Evolutionary conservation across 179 eudicot species (phyloP), one percentile per base, ranked within the genome.

Genomic region (Drosera spatulata): DNA sequence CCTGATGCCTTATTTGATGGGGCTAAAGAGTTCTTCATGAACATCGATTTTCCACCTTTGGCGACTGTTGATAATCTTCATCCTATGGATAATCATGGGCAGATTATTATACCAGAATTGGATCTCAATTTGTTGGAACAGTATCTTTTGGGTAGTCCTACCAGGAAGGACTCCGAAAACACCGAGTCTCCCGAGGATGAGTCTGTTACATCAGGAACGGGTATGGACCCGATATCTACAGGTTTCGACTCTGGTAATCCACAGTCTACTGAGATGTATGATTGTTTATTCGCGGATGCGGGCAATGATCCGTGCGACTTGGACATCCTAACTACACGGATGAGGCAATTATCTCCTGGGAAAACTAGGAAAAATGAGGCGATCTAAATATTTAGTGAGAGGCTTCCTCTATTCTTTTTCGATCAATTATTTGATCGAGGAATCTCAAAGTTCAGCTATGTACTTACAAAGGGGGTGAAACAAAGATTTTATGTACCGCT

Each of bases 141-240:
- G 67, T 79, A 74, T 66, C 79, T 84, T 68, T 69, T 78, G 50
- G 67, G 78, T 61, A 75, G 85, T 62, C 86, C 87, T 54, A 41
- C 22, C 11, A 58, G 71, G 42, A 77, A 76, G 56, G 61, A 53
- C 46, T 11, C 52, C 10, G 76, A 69, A 49, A 58, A 46, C 55
- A 50, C 53, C 22, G 56, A 55, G 41, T 13, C 22, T 12, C 69
- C 72, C 44, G 61, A 50, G 0, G 77, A 64, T 45, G 74, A 69
- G 4, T 43, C 15, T 43, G 14, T 53, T 42, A 66, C 58, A 13
- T 49, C 61, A 45, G 81, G 64, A 54, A 42, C 64, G 62, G 81
- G 68, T 53, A 58, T 53, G 55, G 75, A 73, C 55, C 50, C 47
- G 7, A 10, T 55, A 12, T 46, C 63, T 40, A 44, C 40, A 14